phyloP scores from a whole-genome alignment of 257 asterid genomes.

The Verbena officinalis region DNA sequence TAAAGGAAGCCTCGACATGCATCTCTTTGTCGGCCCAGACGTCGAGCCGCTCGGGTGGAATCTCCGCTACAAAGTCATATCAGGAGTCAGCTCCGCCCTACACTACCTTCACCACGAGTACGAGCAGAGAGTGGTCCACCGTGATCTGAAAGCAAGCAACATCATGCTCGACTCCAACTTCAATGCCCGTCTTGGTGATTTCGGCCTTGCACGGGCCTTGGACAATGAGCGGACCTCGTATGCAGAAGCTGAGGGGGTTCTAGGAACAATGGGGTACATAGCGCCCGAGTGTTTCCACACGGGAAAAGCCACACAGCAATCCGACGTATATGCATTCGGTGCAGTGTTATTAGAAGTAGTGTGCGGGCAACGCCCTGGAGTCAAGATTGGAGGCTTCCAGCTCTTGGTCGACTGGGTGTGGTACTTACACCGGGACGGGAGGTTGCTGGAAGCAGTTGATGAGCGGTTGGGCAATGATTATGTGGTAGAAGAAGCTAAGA shows the following conservation, averaged over 20 bases:
- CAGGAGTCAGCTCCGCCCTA: constrained; percentile 83
- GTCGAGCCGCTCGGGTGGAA: constrained; percentile 58
- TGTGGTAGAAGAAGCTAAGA: constrained; percentile 64
- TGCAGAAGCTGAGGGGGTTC: constrained; percentile 78
- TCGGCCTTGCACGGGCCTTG: constrained; percentile 88
- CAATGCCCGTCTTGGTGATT: constrained; percentile 86
- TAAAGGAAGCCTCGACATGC: constrained; percentile 79
- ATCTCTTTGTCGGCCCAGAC: constrained; percentile 59
- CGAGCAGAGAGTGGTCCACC: constrained; percentile 79
- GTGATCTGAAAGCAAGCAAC: constrained; percentile 91
- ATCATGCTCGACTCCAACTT: constrained; percentile 84
- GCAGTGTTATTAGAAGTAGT: constrained; percentile 75
- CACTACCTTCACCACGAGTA: constrained; percentile 90
- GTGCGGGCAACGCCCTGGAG: constrained; percentile 75
- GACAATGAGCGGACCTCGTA: constrained; percentile 83
- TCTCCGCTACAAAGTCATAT: constrained; percentile 58
- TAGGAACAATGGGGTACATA: constrained; percentile 86
- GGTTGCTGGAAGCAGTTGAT: constrained; percentile 72
- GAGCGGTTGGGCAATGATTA: constrained; percentile 47
- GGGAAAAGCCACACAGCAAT: constrained; percentile 79
- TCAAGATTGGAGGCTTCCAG: constrained; percentile 55
- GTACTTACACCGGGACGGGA: constrained; percentile 72
- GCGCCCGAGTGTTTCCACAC: constrained; percentile 96
- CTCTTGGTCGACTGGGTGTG: constrained; percentile 84
- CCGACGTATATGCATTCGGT: constrained; percentile 84